A percentile compares a stretch with the other conserved stretches of the same genome.
Evolutionary conservation across 83 land plant species (phyloP).

Genomic region (Larix sibirica): DNA sequence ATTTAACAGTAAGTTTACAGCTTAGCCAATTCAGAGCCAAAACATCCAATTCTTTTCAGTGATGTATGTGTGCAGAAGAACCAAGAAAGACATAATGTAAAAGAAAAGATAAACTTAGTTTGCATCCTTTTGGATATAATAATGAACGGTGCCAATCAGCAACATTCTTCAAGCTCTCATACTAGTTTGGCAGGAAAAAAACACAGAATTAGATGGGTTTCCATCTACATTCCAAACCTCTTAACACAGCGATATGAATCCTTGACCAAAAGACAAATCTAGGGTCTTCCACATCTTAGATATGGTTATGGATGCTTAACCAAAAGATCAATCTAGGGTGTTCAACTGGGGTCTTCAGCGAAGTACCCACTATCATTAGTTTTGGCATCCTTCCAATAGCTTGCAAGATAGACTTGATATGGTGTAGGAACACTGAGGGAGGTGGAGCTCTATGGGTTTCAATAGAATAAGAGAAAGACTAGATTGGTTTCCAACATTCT

Average conservation of each 20-base stretch:
- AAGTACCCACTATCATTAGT: neutral
- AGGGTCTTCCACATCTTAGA: neutral
- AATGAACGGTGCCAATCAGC: neutral
- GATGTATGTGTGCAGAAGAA: neutral
- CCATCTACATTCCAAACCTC: neutral
- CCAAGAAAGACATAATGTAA: neutral
- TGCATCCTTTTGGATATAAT: neutral
- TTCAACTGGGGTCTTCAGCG: no score
- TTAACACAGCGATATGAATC: neutral
- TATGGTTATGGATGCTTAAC: neutral
- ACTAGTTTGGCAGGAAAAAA: neutral
- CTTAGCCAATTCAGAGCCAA: neutral
- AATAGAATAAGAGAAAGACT: no score
- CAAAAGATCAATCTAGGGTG: neutral
- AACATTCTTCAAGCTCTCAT: neutral
- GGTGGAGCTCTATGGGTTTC: no score
- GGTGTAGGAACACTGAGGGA: no score
- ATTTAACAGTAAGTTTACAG: neutral
- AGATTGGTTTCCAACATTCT: no score
- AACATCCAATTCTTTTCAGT: neutral
- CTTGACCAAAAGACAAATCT: neutral
- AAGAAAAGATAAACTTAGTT: neutral
- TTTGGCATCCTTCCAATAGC: neutral
- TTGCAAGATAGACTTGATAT: no score
- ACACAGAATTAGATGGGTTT: neutral